These are phyloP conservation scores for Zelonia costaricensis DNA, from an alignment of 208 protist species.

Conservation along the genomic window DNA sequence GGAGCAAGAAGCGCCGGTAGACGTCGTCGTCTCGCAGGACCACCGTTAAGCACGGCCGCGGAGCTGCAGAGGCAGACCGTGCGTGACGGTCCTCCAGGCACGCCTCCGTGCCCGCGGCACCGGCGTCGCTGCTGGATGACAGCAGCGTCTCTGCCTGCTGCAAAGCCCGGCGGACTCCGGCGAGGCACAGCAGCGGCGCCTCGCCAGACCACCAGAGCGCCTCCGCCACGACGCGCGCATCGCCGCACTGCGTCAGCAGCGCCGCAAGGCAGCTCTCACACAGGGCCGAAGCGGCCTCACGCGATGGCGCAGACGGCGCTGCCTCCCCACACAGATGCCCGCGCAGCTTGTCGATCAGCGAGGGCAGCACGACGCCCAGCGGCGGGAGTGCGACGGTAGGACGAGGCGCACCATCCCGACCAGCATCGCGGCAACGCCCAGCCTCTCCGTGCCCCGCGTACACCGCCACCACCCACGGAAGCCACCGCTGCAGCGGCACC, in stretches of 20 bases:
- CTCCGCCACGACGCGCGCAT: constrained; percentile 16
- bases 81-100: not conserved
- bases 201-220: constrained; percentile 50
- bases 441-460: constrained; percentile 15
- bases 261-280: constrained; percentile 11
- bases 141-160: not conserved
- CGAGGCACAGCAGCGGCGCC: constrained; percentile 33
- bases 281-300: not conserved
- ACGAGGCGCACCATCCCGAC: too few relatives aligned
- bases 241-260: not conserved
- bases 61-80: not conserved
- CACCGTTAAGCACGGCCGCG: constrained; percentile 19
- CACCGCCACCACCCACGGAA: constrained; percentile 37
- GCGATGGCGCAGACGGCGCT: not conserved
- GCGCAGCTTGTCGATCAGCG: constrained; percentile 16
- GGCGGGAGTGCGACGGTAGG: too few relatives aligned
- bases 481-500: constrained; percentile 25
- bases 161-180: constrained; percentile 32
- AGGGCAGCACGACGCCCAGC: constrained; percentile 31
- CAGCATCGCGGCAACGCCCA: not conserved
- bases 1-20: constrained; percentile 55
- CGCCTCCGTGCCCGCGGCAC: not conserved
- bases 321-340: constrained; percentile 4
- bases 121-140: not conserved
- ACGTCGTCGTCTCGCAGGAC: constrained; percentile 49